Conservation (phyloP, 2,329 filamentous ascomycete genomes). For the Nemania abortiva region DNA sequence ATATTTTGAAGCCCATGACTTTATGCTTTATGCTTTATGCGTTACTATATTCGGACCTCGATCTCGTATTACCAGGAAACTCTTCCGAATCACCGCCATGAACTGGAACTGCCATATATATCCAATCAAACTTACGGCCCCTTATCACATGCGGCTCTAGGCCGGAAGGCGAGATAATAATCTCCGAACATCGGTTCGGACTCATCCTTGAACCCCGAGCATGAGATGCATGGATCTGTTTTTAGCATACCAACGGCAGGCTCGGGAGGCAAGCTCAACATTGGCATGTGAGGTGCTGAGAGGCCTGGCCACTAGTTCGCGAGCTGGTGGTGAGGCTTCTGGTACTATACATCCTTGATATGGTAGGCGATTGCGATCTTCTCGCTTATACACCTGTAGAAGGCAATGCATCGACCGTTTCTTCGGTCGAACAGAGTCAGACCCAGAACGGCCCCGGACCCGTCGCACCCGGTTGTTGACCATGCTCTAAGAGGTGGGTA, state of each 20-base stretch:
- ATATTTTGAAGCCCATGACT: slow-evolving; percentile 47
- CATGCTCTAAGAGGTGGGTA: slow-evolving; percentile 3
- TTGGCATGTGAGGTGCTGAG: neutral
- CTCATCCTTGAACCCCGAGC: slow-evolving; percentile 40
- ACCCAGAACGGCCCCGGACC: slow-evolving; percentile 9
- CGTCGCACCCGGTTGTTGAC: slow-evolving; percentile 10
- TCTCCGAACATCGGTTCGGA: slow-evolving; percentile 37
- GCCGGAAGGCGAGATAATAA: slow-evolving; percentile 42
- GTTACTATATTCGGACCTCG: slow-evolving; percentile 51
- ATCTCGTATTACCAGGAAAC: slow-evolving; percentile 58
- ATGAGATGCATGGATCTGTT: slow-evolving; percentile 4
- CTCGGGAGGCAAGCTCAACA: neutral
- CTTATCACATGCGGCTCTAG: slow-evolving; percentile 51
- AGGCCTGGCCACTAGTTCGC: neutral
- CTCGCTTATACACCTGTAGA: slow-evolving; percentile 16
- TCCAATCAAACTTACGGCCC: slow-evolving; percentile 54
- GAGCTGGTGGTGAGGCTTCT: neutral
- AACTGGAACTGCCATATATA: slow-evolving; percentile 66
- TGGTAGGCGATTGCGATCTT: slow-evolving; percentile 19
- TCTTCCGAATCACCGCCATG: slow-evolving; percentile 55
- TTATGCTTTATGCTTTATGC: slow-evolving; percentile 24
- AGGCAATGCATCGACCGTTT: neutral
- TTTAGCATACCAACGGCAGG: neutral
- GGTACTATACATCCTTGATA: slow-evolving; percentile 10
- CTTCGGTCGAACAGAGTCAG: neutral